Conservation (phyloP, 2,329 filamentous ascomycete species). For the Trichoderma lentiforme region DNA sequence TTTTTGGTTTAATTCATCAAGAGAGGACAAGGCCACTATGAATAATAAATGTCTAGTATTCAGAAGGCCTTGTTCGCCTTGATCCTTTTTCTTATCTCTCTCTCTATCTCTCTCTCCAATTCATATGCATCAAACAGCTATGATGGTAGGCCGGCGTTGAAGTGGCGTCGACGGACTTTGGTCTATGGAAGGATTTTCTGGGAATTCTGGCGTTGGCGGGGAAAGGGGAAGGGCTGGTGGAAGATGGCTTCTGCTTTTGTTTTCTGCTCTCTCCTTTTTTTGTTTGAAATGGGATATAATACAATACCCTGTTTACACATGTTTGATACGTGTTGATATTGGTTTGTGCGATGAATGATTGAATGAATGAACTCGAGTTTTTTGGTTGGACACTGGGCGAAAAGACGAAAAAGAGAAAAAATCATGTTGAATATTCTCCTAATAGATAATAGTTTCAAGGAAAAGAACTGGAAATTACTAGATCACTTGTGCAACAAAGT, state of each 20-base stretch:
- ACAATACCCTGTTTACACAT: conserved; percentile 11
- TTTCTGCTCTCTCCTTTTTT: background rate
- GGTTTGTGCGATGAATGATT: conserved; percentile 6
- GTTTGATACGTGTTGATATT: conserved; percentile 6
- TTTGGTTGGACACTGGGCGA: background rate
- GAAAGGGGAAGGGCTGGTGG: background rate
- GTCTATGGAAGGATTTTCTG: background rate
- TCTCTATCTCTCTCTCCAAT: background rate
- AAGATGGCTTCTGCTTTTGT: background rate
- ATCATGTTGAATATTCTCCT: background rate
- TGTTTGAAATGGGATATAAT: conserved; percentile 6
- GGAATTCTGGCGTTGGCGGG: background rate
- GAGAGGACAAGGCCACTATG: background rate
- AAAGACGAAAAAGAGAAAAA: background rate
- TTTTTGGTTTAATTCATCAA: background rate
- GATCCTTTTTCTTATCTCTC: conserved; percentile 19
- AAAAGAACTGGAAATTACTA: background rate
- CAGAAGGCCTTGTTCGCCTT: conserved; percentile 18
- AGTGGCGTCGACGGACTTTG: conserved; percentile 19
- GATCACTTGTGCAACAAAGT: background rate
- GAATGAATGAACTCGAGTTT: background rate
- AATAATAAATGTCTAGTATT: background rate
- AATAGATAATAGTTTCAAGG: background rate
- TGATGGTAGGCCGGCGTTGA: conserved; percentile 18
- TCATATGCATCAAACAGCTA: conserved; percentile 6